These are phyloP conservation scores for Fusarium protoensiforme DNA, from an alignment of 2,329 filamentous ascomycete genomes.

Conservation along the genomic window DNA sequence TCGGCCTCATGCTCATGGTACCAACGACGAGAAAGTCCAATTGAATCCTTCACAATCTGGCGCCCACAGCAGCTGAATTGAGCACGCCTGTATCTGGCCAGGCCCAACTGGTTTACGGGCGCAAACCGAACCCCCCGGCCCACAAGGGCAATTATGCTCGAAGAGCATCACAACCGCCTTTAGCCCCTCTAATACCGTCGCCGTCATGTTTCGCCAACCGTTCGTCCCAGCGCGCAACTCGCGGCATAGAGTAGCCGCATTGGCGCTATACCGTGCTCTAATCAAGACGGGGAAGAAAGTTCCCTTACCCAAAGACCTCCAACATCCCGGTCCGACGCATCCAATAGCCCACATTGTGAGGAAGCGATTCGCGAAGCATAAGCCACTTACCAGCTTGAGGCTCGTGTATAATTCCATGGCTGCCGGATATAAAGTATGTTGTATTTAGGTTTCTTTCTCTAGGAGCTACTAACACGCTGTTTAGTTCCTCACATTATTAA, in stretches of 20 bases:
- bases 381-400: conserved; percentile 65
- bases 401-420: conserved; percentile 71
- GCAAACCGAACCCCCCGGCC: not conserved
- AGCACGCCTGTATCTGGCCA: not conserved
- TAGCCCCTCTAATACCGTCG: not conserved
- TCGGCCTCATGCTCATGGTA: not conserved
- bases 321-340: conserved; percentile 43
- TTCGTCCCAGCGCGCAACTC: conserved; percentile 62
- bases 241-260: conserved; percentile 66
- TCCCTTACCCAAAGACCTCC: conserved; percentile 60
- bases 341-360: conserved; percentile 69
- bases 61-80: not conserved
- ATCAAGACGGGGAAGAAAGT: conserved; percentile 67
- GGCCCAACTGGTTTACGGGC: not conserved
- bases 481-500: conserved; percentile 56
- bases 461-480: conserved; percentile 2
- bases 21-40: not conserved
- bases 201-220: conserved; percentile 42
- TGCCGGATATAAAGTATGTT: conserved; percentile 72
- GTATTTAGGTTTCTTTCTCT: not conserved
- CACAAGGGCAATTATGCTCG: conserved; percentile 14
- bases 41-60: not conserved
- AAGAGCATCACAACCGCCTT: not conserved
- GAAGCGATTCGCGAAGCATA: conserved; percentile 71
- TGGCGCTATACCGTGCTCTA: conserved; percentile 79